phyloP scores from a whole-genome alignment of 2,329 filamentous ascomycete genomes.

The Aspergillus intermedius region DNA sequence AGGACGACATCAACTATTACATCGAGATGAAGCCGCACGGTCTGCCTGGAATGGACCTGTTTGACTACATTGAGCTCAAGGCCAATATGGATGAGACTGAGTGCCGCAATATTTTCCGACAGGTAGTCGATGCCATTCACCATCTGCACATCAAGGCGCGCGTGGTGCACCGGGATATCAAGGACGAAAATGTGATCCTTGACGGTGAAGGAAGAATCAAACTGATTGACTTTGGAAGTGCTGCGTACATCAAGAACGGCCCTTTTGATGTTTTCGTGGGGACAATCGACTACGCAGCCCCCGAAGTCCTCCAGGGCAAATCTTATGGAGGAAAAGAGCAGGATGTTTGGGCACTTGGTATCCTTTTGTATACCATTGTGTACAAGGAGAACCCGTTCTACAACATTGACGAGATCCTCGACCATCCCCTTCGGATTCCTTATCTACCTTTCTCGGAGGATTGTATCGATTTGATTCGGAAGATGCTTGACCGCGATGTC shows the following conservation, averaged over 20 bases:
- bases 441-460: slow-evolving; percentile 63
- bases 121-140: slow-evolving; percentile 82
- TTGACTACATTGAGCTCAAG: slow-evolving; percentile 95
- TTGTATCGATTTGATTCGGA: slow-evolving; percentile 82
- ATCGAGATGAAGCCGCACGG: slow-evolving; percentile 96
- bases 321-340: slow-evolving; percentile 94
- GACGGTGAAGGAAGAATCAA: slow-evolving; percentile 95
- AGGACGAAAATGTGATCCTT: slow-evolving; percentile 95
- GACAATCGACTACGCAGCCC: slow-evolving; percentile 96
- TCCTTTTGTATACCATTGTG: slow-evolving; percentile 94
- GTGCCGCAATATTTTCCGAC: slow-evolving; percentile 88
- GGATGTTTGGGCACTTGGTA: slow-evolving; percentile 96
- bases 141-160: slow-evolving; percentile 85
- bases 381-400: slow-evolving; percentile 99
- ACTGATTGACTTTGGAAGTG: slow-evolving; percentile 95
- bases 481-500: slow-evolving; percentile 90
- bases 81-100: slow-evolving; percentile 95
- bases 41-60: slow-evolving; percentile 93
- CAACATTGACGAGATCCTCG: slow-evolving; percentile 98
- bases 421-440: slow-evolving; percentile 86
- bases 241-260: slow-evolving; percentile 95
- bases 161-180: slow-evolving; percentile 96
- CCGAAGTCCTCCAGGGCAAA: slow-evolving; percentile 89
- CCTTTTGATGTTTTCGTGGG: slow-evolving; percentile 99
- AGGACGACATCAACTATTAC: slow-evolving; percentile 74